A percentile compares a stretch with the other conserved stretches of the same genome.
These are phyloP conservation scores for Hygrophorus pudorinus DNA, from an alignment of 768 basidiomycete genomes.

Conservation along the genomic window DNA sequence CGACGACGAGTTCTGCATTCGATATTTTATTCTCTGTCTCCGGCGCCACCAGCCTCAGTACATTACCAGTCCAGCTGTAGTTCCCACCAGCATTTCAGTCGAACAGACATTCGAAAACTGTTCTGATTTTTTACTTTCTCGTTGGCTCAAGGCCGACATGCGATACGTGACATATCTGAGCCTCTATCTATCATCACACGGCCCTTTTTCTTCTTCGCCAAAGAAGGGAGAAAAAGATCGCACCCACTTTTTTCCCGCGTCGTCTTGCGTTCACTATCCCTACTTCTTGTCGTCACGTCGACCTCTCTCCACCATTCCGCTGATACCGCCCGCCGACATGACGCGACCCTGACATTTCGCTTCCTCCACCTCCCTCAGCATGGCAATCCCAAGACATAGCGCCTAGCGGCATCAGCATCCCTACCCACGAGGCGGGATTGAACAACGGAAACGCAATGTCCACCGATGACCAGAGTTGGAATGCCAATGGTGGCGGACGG, in stretches of 20 bases:
- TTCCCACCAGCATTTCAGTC: slow-evolving; percentile 10
- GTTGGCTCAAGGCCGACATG: slow-evolving; percentile 37
- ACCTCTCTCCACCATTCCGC: slow-evolving; percentile 1
- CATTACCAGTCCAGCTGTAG: slow-evolving; percentile 13
- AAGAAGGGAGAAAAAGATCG: not conserved
- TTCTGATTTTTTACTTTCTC: slow-evolving; percentile 17
- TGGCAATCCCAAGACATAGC: slow-evolving; percentile 82
- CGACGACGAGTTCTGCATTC: slow-evolving; percentile 45
- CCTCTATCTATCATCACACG: not conserved
- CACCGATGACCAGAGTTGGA: slow-evolving; percentile 52
- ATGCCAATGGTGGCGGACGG: slow-evolving; percentile 23
- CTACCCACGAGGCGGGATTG: slow-evolving; percentile 39
- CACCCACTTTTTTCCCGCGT: not conserved
- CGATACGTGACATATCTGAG: not conserved
- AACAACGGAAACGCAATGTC: slow-evolving; percentile 31
- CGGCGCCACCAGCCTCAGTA: slow-evolving; percentile 2
- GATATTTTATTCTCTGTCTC: slow-evolving; percentile 24
- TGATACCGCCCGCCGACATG: slow-evolving; percentile 5
- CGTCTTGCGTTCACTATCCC: not conserved
- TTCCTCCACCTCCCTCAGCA: slow-evolving; percentile 34
- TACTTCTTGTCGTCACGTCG: not conserved
- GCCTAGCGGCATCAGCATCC: slow-evolving; percentile 64
- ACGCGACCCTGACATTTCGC: slow-evolving; percentile 8
- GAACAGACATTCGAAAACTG: slow-evolving; percentile 10
- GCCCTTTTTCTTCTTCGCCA: not conserved